Percentiles rank a stretch among this genome's conserved stretches.
These are phyloP conservation scores for Rhizophagus prolifer DNA, from an alignment of 192 early-diverging fungal species.

Conservation along the genomic window DNA sequence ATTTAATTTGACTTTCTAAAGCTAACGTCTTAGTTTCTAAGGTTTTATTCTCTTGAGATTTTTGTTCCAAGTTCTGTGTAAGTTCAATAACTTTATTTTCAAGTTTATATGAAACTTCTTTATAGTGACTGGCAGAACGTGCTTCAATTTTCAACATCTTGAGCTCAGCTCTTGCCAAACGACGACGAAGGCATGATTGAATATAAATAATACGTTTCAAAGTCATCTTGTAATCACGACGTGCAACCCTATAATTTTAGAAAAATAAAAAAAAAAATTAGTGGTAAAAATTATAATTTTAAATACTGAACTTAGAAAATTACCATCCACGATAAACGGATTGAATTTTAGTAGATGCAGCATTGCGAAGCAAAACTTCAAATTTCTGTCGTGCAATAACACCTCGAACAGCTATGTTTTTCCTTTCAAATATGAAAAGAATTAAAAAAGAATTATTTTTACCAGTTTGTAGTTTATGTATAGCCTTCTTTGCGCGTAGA, in stretches of 20 bases:
- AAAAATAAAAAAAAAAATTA: not conserved
- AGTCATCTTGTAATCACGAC: conserved; percentile 58
- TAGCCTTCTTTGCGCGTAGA: conserved; percentile 43
- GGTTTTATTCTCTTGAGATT: conserved; percentile 68
- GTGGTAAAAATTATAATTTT: not conserved
- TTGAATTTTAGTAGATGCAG: conserved; percentile 81
- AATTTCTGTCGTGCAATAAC: conserved; percentile 64
- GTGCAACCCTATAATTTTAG: conserved; percentile 37
- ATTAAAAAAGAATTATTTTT: not conserved
- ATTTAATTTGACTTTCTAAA: conserved; percentile 63
- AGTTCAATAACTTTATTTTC: conserved; percentile 97
- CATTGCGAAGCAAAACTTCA: conserved; percentile 53
- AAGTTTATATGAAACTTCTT: conserved; percentile 90
- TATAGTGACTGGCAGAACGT: conserved; percentile 86
- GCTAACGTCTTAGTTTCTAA: conserved; percentile 56
- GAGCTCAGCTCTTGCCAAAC: conserved; percentile 67
- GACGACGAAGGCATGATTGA: conserved; percentile 82
- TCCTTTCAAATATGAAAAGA: not conserved
- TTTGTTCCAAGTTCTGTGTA: conserved; percentile 70
- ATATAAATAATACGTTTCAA: conserved; percentile 64
- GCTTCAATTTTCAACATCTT: conserved; percentile 78
- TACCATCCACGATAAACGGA: conserved; percentile 64
- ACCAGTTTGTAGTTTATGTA: conserved; percentile 63
- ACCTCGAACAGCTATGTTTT: conserved; percentile 51
- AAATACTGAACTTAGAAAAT: not conserved